phyloP scores from a whole-genome alignment of 2,329 filamentous ascomycete genomes.

The Ceratocystis albifundus region DNA sequence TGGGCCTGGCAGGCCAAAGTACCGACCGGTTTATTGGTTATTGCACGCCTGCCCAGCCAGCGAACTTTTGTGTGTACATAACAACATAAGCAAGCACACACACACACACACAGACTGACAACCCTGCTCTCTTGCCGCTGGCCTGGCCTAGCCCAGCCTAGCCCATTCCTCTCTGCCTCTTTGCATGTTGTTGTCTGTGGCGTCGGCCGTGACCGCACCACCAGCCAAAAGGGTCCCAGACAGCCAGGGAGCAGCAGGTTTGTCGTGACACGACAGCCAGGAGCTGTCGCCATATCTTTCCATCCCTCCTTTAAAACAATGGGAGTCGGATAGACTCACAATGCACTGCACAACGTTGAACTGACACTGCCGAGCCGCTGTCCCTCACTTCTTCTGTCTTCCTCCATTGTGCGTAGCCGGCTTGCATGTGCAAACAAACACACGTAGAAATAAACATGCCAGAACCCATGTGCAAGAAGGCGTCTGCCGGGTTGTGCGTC shows the following conservation, averaged over 20 bases:
- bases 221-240: no score
- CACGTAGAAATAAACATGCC: not conserved
- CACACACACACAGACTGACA: no score
- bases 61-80: not conserved
- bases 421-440: not conserved
- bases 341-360: not conserved
- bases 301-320: not conserved
- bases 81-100: no score
- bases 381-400: not conserved
- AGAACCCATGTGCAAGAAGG: not conserved
- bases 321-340: not conserved
- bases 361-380: conserved; percentile 4
- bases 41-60: not conserved
- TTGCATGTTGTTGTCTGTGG: no score
- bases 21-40: not conserved
- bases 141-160: no score
- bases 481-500: not conserved
- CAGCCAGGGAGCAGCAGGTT: no score
- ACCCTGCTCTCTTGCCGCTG: no score
- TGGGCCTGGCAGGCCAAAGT: not conserved
- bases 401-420: not conserved
- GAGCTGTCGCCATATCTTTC: not conserved
- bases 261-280: no score
- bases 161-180: no score
- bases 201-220: no score